These are phyloP conservation scores for Endotrypanum monterogeii DNA, from an alignment of 208 protist species.

Conservation along the genomic window DNA sequence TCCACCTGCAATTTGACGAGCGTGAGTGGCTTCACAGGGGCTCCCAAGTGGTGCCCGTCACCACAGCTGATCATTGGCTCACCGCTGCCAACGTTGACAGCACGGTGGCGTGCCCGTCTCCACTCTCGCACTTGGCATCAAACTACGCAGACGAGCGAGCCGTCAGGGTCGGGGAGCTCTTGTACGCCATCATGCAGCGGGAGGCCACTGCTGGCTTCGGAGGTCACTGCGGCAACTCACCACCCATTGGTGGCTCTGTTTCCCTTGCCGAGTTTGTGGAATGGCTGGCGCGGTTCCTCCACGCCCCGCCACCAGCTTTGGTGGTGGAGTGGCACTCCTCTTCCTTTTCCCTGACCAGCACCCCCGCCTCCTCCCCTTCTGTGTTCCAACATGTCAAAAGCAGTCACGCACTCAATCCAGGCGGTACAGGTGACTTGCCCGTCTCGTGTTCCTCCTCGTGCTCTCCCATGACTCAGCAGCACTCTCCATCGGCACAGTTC, in stretches of 20 bases:
- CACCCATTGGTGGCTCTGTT: slow-evolving; percentile 11
- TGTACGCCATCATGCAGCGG: slow-evolving; percentile 29
- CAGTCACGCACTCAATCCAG: background rate
- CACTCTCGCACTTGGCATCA: slow-evolving; percentile 5
- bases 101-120: slow-evolving; percentile 23
- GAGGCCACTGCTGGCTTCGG: background rate
- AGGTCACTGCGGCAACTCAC: background rate
- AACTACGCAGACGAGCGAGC: slow-evolving; percentile 9
- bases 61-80: background rate
- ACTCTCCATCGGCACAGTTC: background rate
- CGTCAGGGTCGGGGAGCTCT: slow-evolving; percentile 8
- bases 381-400: background rate
- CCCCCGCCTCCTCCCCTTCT: background rate
- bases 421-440: background rate
- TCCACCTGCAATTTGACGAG: slow-evolving; percentile 62
- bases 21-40: slow-evolving; percentile 23
- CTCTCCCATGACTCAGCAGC: background rate
- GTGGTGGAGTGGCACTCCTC: slow-evolving; percentile 61
- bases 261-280: slow-evolving; percentile 41
- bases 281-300: slow-evolving; percentile 54
- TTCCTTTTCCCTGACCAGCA: background rate
- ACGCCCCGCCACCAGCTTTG: slow-evolving; percentile 40
- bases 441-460: background rate
- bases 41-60: background rate
- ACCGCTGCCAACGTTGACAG: slow-evolving; percentile 5